Conservation (phyloP, 805 yeast genomes). For the Yarrowia phangngaensis region DNA sequence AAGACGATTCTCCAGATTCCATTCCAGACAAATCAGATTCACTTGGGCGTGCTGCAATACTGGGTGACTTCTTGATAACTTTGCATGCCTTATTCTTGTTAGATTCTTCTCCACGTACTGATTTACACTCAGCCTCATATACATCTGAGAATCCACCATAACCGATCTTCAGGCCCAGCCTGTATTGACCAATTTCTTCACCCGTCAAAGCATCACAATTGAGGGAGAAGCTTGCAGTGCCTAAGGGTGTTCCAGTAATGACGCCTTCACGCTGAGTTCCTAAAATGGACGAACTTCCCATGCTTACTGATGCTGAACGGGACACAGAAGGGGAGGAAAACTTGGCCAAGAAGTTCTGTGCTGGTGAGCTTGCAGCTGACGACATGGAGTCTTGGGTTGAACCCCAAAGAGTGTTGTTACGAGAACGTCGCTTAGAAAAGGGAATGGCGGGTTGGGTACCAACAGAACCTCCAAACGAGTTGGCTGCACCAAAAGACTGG, state of each 20-base stretch:
- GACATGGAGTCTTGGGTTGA: conserved; percentile 6
- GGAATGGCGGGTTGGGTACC: conserved; percentile 19
- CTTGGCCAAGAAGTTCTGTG: conserved; percentile 22
- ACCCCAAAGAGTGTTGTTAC: conserved; percentile 17
- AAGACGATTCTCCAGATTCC: conserved; percentile 16
- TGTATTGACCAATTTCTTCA: conserved; percentile 56
- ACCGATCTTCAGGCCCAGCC: conserved; percentile 71
- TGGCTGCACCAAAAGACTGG: conserved; percentile 16
- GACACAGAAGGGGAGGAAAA: conserved; percentile 26
- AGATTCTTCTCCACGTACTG: conserved; percentile 32
- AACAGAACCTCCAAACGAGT: conserved; percentile 14
- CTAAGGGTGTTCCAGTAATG: conserved; percentile 8
- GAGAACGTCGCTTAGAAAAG: conserved; percentile 23
- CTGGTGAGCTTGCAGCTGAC: conserved; percentile 14
- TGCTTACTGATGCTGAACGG: conserved; percentile 12
- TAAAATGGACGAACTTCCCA: conserved; percentile 9
- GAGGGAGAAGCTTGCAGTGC: conserved; percentile 22
- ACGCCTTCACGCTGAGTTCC: conserved; percentile 12
- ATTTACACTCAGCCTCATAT: conserved; percentile 53
- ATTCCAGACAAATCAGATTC: conserved; percentile 3
- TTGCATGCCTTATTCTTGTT: conserved; percentile 52
- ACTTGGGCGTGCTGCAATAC: conserved; percentile 2
- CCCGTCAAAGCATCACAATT: conserved; percentile 56
- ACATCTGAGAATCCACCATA: conserved; percentile 89
- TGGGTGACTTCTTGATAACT: conserved; percentile 42